Percentiles rank a stretch among this genome's conserved stretches.
Evolutionary conservation across 768 basidiomycete genomes (phyloP).

Genomic region (Boletus tylopilopsis): DNA sequence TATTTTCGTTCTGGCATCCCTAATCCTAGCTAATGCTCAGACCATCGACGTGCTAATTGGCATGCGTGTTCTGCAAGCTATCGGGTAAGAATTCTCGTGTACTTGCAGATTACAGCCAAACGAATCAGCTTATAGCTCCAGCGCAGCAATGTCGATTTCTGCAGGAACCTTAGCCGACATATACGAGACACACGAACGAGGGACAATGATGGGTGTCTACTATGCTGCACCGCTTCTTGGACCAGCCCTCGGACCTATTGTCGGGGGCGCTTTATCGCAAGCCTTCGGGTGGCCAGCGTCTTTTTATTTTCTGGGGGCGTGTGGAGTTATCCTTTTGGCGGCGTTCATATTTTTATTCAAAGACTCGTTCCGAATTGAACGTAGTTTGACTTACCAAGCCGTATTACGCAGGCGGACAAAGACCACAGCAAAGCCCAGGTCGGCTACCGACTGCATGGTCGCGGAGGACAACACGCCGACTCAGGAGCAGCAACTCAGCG

Average conservation of each 20-base stretch:
- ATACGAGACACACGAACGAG: slow-evolving; percentile 69
- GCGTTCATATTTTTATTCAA: slow-evolving; percentile 66
- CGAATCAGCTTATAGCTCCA: slow-evolving; percentile 39
- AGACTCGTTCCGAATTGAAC: slow-evolving; percentile 80
- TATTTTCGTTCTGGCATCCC: slow-evolving; percentile 52
- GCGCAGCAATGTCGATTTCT: slow-evolving; percentile 67
- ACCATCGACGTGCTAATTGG: slow-evolving; percentile 56
- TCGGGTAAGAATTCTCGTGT: slow-evolving; percentile 43
- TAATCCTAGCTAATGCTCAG: slow-evolving; percentile 52
- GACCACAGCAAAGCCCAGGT: slow-evolving; percentile 20
- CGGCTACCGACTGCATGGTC: slow-evolving; percentile 21
- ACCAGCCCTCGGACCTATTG: slow-evolving; percentile 63
- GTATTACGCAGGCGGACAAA: slow-evolving; percentile 47
- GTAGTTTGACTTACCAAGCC: slow-evolving; percentile 75
- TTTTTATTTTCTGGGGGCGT: slow-evolving; percentile 78
- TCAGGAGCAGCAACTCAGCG: slow-evolving; percentile 11
- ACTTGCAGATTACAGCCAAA: slow-evolving; percentile 4
- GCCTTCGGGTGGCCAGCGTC: slow-evolving; percentile 73
- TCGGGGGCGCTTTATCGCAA: slow-evolving; percentile 67
- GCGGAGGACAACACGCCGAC: slow-evolving; percentile 5
- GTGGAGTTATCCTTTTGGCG: slow-evolving; percentile 50
- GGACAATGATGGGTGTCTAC: slow-evolving; percentile 77
- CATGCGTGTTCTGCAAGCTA: slow-evolving; percentile 66
- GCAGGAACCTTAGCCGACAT: slow-evolving; percentile 78
- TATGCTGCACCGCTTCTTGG: slow-evolving; percentile 79